Evolutionary conservation across 1,284 basidiomycete species (phyloP).

Genomic region (Irpex sp.): DNA sequence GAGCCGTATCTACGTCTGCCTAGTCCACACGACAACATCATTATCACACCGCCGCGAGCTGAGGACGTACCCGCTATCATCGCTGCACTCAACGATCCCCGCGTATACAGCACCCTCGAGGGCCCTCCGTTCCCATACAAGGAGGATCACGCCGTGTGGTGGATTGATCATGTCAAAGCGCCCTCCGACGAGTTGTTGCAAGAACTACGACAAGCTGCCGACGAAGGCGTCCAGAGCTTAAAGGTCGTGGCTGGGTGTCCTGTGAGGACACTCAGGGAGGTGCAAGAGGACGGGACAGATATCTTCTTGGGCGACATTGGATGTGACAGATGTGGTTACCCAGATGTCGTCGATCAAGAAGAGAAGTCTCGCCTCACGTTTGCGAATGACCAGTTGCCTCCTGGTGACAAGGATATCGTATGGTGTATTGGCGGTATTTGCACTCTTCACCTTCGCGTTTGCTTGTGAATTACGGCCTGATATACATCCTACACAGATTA

Average conservation of each 20-base stretch:
- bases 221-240: constrained; percentile 19
- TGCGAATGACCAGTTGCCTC: constrained; percentile 31
- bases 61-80: constrained; percentile 35
- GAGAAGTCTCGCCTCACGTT: constrained; percentile 30
- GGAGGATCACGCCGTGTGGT: constrained; percentile 35
- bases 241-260: constrained; percentile 37
- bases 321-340: constrained; percentile 32
- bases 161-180: constrained; percentile 24
- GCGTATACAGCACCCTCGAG: constrained; percentile 40
- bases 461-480: neutral
- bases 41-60: constrained; percentile 49
- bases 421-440: constrained; percentile 50
- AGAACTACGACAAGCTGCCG: constrained; percentile 30
- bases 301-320: constrained; percentile 43
- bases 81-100: constrained; percentile 44
- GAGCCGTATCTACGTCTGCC: constrained; percentile 26
- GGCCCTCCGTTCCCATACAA: constrained; percentile 55
- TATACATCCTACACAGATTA: constrained; percentile 38
- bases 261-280: constrained; percentile 42
- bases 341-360: constrained; percentile 29
- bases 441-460: constrained; percentile 11
- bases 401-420: constrained; percentile 45
- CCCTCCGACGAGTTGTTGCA: constrained; percentile 31
- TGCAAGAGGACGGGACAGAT: constrained; percentile 44
- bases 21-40: constrained; percentile 43